A percentile compares a stretch with the other conserved stretches of the same genome.
phyloP scores from a whole-genome alignment of 2,329 filamentous ascomycete species.

The Ceratocystis harringtonii region DNA sequence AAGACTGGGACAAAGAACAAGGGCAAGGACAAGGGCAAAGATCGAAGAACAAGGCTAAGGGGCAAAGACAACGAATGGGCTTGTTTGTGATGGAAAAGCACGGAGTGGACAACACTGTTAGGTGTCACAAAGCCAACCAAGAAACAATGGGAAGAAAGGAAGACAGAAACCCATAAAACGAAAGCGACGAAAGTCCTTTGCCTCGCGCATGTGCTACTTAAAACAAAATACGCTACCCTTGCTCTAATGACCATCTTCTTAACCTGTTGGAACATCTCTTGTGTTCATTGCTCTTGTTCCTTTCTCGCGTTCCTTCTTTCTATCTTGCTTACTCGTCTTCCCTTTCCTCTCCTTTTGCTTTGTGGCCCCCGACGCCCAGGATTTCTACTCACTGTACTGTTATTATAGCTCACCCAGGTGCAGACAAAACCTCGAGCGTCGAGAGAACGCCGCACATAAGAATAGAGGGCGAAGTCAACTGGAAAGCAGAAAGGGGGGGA shows the following conservation, averaged over 20 bases:
- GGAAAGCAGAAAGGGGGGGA: not conserved
- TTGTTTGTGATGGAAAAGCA: not conserved
- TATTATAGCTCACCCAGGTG: not conserved
- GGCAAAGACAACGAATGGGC: not conserved
- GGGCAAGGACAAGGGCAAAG: not conserved
- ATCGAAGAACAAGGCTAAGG: not conserved
- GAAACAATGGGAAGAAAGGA: not conserved
- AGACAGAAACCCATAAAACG: not conserved
- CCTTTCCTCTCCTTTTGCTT: not conserved
- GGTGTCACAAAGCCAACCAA: not conserved
- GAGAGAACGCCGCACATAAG: not conserved
- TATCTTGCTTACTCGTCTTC: no score
- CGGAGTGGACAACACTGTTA: not conserved
- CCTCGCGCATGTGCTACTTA: not conserved
- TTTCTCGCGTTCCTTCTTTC: no score
- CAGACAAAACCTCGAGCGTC: no score
- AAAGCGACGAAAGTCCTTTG: not conserved
- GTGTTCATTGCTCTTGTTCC: not conserved
- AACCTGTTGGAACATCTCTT: no score
- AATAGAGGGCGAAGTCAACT: not conserved
- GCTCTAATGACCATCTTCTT: no score
- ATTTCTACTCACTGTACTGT: not conserved
- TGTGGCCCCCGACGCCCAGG: not conserved
- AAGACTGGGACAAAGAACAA: not conserved
- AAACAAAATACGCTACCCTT: not conserved